Base-by-base conservation (phyloP, 176 grass and related monocot genomes). In the Eragrostis curvula region DNA sequence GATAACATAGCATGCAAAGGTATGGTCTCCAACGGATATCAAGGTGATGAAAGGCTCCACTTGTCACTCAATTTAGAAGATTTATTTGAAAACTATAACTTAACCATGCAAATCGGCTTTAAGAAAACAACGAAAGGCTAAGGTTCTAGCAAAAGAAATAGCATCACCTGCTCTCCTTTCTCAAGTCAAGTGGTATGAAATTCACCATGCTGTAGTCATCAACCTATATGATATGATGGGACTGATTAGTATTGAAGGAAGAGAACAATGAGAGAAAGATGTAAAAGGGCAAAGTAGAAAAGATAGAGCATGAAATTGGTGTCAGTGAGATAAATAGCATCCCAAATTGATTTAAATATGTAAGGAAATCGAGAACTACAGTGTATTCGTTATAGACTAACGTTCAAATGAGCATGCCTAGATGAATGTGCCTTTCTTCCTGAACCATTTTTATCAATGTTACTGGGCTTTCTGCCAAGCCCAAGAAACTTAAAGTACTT, bases 171-270 rank as follows among this genome's bases (percentile, higher is more conserved):
- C 86, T 97, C 66, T 93, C 88, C 46, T 91, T 97, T 81, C 86
- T 91, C 56, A 97, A 83, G 66, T 97, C 91, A 73, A 93, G 91
- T 46, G 94, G 88, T 64, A 97, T 64, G 83, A 93, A 97, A 85
- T 85, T 97, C 87, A 93, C 94, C 94, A 97, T 97, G 69, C 70
- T 97, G 83, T 85, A 93, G 74, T 97, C 94, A 81, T 93, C 94
- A 83, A 97, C 91, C 94, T 97, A 76, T 23, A 87, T 12, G 47
- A 76, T 23, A 87, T 12, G 47, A 81, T 64, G 56, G 20, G 42
- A 85, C 2, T 57, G 51, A 60, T 86, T 71, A 90, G 44, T 68
- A 79, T 13, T 86, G 10, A 16, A 24, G 30, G 28, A 28, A 41
- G 40, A 78, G 32, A 7, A 56, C 27, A 73, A 8, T 8, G 23